Conservation (phyloP, 2,329 filamentous ascomycete genomes). For the Torrubiellomyces zombiae region DNA sequence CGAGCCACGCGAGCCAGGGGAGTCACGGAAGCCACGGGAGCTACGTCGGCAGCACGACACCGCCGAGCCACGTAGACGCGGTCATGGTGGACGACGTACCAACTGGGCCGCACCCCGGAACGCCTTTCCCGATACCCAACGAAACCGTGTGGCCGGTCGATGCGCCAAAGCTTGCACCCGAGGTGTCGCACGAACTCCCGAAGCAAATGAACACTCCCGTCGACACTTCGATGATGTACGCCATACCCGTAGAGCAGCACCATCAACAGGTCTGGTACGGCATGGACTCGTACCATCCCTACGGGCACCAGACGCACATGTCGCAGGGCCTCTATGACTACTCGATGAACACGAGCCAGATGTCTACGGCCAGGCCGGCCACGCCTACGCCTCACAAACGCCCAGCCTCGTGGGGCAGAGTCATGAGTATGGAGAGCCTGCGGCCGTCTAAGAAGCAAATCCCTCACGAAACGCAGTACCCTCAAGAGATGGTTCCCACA, state of each 20-base stretch:
- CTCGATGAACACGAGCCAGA: conserved; percentile 9
- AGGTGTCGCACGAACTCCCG: conserved; percentile 10
- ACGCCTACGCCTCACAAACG: conserved; percentile 22
- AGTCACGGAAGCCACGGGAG: too few relatives aligned
- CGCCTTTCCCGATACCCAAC: conserved; percentile 22
- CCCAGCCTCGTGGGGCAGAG: conserved; percentile 21
- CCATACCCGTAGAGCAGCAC: conserved; percentile 14
- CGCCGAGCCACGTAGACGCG: conserved; percentile 9
- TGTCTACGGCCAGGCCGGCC: conserved; percentile 15
- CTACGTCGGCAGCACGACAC: background rate
- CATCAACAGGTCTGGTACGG: conserved; percentile 11
- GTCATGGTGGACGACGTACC: conserved; percentile 18
- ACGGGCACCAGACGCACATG: conserved; percentile 5
- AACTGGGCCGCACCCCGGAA: conserved; percentile 22
- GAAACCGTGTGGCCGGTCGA: conserved; percentile 20
- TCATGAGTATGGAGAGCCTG: conserved; percentile 20
- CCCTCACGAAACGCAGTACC: conserved; percentile 12
- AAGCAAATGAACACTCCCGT: conserved; percentile 17
- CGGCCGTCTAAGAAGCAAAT: conserved; percentile 19
- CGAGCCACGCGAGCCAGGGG: too few relatives aligned
- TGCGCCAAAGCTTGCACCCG: conserved; percentile 22
- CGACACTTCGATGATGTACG: conserved; percentile 14
- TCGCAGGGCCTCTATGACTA: conserved; percentile 10
- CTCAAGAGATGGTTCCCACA: conserved; percentile 9
- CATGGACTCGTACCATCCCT: conserved; percentile 6